A percentile compares a stretch with the other conserved stretches of the same genome.
Conservation (phyloP, 192 early-diverging fungal species). For the Pecoramyces ruminantium region DNA sequence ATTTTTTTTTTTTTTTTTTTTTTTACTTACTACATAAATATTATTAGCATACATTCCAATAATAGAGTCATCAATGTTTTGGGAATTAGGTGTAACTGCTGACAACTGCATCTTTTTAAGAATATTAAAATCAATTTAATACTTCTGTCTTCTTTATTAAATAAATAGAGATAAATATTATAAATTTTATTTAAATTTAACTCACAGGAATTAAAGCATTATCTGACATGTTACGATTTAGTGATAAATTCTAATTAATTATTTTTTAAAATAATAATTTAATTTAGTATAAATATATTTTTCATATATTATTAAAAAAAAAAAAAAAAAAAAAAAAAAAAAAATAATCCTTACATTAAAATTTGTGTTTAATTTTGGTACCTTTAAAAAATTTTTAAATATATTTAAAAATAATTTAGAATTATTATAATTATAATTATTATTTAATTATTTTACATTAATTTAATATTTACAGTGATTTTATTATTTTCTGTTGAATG, state of each 20-base stretch:
- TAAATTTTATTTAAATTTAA: too few relatives aligned
- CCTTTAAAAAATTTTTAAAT: neutral
- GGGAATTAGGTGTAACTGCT: neutral
- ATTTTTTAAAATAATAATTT: too few relatives aligned
- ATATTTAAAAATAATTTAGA: too few relatives aligned
- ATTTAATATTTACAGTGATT: neutral
- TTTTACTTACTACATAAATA: neutral
- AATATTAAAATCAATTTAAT: too few relatives aligned
- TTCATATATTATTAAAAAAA: too few relatives aligned
- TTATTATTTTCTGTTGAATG: neutral
- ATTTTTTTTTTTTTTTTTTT: too few relatives aligned
- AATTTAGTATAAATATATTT: too few relatives aligned
- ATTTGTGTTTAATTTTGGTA: neutral
- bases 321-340: too few relatives aligned
- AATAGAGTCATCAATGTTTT: neutral
- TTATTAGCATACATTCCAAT: neutral
- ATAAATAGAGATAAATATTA: too few relatives aligned
- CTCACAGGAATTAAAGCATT: neutral
- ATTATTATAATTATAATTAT: neutral
- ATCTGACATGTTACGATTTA: neutral
- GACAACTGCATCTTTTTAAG: neutral
- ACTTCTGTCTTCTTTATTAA: too few relatives aligned
- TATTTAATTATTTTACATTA: too few relatives aligned
- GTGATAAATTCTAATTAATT: neutral
- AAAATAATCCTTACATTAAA: neutral